A percentile compares a stretch with the other conserved stretches of the same genome.
Conservation (phyloP, 495 filamentous ascomycete species). For the Aspergillus mulundensis region DNA sequence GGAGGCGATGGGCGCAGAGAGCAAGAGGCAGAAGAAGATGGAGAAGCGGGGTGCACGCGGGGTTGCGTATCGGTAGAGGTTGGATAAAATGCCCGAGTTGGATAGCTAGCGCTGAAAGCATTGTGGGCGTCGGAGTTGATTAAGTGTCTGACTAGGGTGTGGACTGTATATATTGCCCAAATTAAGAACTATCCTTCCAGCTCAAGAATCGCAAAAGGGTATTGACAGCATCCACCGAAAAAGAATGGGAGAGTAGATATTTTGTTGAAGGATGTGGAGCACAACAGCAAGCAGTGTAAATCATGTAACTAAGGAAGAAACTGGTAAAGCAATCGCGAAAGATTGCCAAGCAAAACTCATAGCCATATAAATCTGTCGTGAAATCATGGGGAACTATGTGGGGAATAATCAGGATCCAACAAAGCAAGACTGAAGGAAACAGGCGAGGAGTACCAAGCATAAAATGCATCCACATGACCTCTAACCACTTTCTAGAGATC, state of each 20-base stretch:
- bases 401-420: slow-evolving; percentile 33
- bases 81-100: not conserved
- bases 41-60: slow-evolving; percentile 56
- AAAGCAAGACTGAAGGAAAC: not conserved
- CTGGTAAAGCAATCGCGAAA: slow-evolving; percentile 11
- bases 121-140: not conserved
- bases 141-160: not conserved
- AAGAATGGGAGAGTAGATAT: not conserved
- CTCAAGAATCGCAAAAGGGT: not conserved
- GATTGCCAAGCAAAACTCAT: slow-evolving; percentile 7
- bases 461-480: not conserved
- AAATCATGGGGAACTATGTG: slow-evolving; percentile 38
- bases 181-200: not conserved
- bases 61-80: slow-evolving; percentile 39
- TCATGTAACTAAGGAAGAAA: slow-evolving; percentile 7
- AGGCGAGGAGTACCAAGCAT: slow-evolving; percentile 14
- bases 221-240: not conserved
- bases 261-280: not conserved
- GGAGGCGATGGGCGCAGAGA: slow-evolving; percentile 33
- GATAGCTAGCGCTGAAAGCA: not conserved
- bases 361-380: slow-evolving; percentile 17
- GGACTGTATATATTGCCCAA: not conserved
- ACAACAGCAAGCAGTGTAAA: slow-evolving; percentile 1
- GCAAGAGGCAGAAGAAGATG: slow-evolving; percentile 61
- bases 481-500: slow-evolving; percentile 45